Percentiles rank a stretch among this genome's conserved stretches.
Evolutionary conservation across 768 basidiomycete genomes (phyloP).

Genomic region (Sporobolomyces roseus): DNA sequence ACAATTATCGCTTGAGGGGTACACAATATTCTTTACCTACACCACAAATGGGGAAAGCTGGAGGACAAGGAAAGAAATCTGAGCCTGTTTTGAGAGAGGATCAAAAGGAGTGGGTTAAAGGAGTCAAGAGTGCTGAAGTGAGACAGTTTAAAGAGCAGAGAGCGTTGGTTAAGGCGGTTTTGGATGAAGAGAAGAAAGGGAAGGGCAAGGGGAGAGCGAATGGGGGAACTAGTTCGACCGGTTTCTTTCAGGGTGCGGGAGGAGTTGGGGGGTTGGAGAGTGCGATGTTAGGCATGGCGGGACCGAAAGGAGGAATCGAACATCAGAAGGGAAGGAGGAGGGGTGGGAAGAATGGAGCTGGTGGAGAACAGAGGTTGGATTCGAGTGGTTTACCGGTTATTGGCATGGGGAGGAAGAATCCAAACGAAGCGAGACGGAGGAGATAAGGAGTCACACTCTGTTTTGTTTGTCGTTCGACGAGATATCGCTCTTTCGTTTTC

Average conservation of each 20-base stretch:
- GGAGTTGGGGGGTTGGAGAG: constrained; percentile 37
- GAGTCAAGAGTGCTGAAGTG: constrained; percentile 70
- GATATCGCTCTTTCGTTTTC: not conserved
- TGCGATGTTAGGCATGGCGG: constrained; percentile 35
- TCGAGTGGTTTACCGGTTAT: constrained; percentile 70
- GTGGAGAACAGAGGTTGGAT: constrained; percentile 44
- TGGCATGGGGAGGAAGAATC: constrained; percentile 82
- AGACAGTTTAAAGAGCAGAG: constrained; percentile 73
- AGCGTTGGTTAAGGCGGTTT: constrained; percentile 59
- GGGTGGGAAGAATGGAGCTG: constrained; percentile 39
- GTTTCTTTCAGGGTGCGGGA: constrained; percentile 27
- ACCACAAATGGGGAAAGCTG: constrained; percentile 77
- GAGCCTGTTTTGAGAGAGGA: constrained; percentile 89
- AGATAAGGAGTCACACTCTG: constrained; percentile 30
- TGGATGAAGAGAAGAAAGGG: constrained; percentile 50
- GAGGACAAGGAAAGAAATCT: constrained; percentile 55
- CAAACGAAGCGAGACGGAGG: constrained; percentile 68
- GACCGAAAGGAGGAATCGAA: constrained; percentile 65
- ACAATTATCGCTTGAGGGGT: constrained; percentile 86
- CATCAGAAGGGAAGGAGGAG: constrained; percentile 51
- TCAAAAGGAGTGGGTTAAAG: constrained; percentile 78
- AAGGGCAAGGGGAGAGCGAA: not conserved
- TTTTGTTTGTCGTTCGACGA: not conserved
- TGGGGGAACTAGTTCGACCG: not conserved
- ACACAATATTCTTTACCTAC: constrained; percentile 88